A percentile compares a stretch with the other conserved stretches of the same genome.
phyloP scores from a whole-genome alignment of 192 early-diverging fungal genomes.

The Coemansia sp. region DNA sequence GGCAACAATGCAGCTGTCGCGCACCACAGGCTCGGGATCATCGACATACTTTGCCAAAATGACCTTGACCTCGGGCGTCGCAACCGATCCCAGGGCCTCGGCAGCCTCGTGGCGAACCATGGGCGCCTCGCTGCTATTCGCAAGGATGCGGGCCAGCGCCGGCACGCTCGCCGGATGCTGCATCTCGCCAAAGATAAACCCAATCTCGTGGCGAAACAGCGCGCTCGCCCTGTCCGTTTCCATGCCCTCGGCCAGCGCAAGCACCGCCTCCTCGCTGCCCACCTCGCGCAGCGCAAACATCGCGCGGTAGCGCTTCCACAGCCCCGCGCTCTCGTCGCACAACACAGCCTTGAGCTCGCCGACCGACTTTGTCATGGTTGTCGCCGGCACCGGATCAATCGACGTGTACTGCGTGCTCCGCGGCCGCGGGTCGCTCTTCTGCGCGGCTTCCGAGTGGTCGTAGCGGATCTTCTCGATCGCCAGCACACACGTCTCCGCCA shows the following conservation, averaged over 20 bases:
- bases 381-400: constrained; percentile 90
- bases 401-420: constrained; percentile 63
- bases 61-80: constrained; percentile 78
- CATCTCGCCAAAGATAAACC: constrained; percentile 97
- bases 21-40: constrained; percentile 81
- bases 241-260: constrained; percentile 83
- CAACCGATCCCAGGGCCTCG: constrained; percentile 95
- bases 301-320: constrained; percentile 91
- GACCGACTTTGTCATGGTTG: constrained; percentile 58
- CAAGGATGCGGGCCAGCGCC: constrained; percentile 73
- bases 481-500: constrained; percentile 88
- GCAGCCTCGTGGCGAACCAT: constrained; percentile 99
- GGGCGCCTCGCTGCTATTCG: constrained; percentile 68
- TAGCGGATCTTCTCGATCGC: constrained; percentile 85
- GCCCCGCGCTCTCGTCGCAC: constrained; percentile 63
- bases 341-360: constrained; percentile 64
- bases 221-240: constrained; percentile 67
- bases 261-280: constrained; percentile 75
- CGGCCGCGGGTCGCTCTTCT: constrained; percentile 17
- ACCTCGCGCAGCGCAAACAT: constrained; percentile 95
- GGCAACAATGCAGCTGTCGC: constrained; percentile 89
- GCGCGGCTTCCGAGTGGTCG: constrained; percentile 55
- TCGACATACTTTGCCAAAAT: constrained; percentile 68
- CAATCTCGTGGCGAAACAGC: constrained; percentile 92
- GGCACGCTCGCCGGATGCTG: constrained; percentile 90